phyloP scores from a whole-genome alignment of 441 rosid species.

The Brassica balearica region DNA sequence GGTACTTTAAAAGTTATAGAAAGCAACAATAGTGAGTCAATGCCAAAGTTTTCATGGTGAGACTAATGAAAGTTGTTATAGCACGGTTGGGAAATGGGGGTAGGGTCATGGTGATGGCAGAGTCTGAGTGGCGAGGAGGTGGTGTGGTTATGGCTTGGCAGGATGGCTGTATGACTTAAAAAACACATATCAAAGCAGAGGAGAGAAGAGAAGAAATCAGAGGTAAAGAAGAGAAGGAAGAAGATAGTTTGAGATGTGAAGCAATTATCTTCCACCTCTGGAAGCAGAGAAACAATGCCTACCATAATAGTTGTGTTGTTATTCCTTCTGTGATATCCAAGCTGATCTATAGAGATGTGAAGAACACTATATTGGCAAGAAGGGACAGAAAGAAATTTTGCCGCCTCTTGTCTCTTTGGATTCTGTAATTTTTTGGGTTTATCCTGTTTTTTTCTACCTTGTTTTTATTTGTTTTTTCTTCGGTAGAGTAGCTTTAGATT shows the following conservation, averaged over 20 bases:
- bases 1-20: not conserved
- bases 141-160: not conserved
- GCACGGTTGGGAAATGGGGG: not conserved
- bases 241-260: not conserved
- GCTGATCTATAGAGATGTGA: too few relatives aligned
- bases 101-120: not conserved
- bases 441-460: too few relatives aligned
- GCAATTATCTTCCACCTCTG: too few relatives aligned
- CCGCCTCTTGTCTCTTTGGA: too few relatives aligned
- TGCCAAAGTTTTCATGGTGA: not conserved
- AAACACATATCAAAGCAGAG: not conserved
- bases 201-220: not conserved
- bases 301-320: too few relatives aligned
- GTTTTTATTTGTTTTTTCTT: too few relatives aligned
- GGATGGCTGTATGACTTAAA: not conserved
- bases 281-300: too few relatives aligned
- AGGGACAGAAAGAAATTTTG: too few relatives aligned
- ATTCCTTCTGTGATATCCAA: too few relatives aligned
- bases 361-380: too few relatives aligned
- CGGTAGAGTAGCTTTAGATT: too few relatives aligned
- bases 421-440: too few relatives aligned
- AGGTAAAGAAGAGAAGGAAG: not conserved
- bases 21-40: not conserved
- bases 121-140: not conserved
- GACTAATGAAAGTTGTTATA: not conserved